These are phyloP conservation scores for Euptelea pleiosperma DNA, from an alignment of 164 flowering plant species.

Conservation along the genomic window DNA sequence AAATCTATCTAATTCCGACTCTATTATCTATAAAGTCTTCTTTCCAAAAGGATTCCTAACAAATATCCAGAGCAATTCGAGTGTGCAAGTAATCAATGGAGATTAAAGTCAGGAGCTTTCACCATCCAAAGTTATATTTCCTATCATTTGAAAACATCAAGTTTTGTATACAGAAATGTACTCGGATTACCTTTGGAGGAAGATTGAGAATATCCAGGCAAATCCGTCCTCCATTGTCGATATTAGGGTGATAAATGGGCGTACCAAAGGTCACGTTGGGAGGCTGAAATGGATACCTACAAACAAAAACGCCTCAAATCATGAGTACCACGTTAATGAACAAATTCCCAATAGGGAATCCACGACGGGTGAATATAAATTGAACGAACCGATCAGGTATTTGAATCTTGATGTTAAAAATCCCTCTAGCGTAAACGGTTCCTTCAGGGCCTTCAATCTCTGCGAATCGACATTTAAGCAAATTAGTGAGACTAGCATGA, in stretches of 20 bases:
- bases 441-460: conserved; percentile 80
- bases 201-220: conserved; percentile 93
- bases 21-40: too few species aligned
- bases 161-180: neutral
- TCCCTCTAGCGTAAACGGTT: conserved; percentile 63
- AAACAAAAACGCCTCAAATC: neutral
- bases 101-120: neutral
- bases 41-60: too few species aligned
- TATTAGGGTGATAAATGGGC: conserved; percentile 88
- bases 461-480: conserved; percentile 14
- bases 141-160: neutral
- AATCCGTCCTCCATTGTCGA: conserved; percentile 84
- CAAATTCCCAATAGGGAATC: conserved; percentile 4
- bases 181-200: conserved; percentile 66
- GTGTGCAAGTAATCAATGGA: neutral
- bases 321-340: neutral
- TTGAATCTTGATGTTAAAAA: conserved; percentile 64
- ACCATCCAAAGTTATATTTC: neutral
- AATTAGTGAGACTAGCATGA: neutral
- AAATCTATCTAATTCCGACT: too few species aligned
- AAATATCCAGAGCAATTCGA: neutral
- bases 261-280: conserved; percentile 76
- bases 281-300: conserved; percentile 91
- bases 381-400: conserved; percentile 70
- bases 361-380: conserved; percentile 1